Base-by-base conservation (phyloP, 2,329 filamentous ascomycete genomes). In the Lachnellula suecica region DNA sequence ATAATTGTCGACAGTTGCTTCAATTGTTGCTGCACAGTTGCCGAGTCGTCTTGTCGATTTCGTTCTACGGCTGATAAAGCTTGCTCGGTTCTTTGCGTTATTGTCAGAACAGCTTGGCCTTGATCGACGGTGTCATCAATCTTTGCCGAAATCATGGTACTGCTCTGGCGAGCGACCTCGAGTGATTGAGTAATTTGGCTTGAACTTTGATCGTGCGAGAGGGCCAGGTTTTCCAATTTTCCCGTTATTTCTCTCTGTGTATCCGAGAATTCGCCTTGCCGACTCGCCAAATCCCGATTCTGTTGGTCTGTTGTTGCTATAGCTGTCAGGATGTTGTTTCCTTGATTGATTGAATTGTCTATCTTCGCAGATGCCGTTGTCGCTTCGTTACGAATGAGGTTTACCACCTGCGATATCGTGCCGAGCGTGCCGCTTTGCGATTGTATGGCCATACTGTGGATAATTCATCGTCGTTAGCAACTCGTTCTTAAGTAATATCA, bases 391-490 rank as follows among this genome's bases (percentile, higher is more conserved):
- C 19, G 37, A 10, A 40, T 40, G 8, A 17, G 3, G 19, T 10
- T 10, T 11, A 23, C 20, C n/a, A 19, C 17, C n/a, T 40, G 17
- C n/a, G 11, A 40, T 22, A 40, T 40, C 37, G 37, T 40, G 37
- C 11, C 37, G 37, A 40, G 37, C 19, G n/a, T 40, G n/a, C 17
- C 37, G 20, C 37, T 40, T 40, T 40, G 37, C 4, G 37, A 40
- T 40, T 23, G 37, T 2, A 19, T 10, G 20, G 19, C 19, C 6
- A 40, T 13, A 10, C 37, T 40, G 19, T 15, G 5, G n/a, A 22
- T 20, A 19, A 6, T 22, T 22, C 37, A 22, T 4, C 4, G 20
- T 19, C 11, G 19, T 40, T 10, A 40, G 37, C 37, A 40, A n/a
- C n/a, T 20, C 1, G 2, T 2, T 9, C 19, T 2, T 1, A 2